Evolutionary conservation across 148 eudicot species (phyloP).

Genomic region (Persicaria tinctoria): DNA sequence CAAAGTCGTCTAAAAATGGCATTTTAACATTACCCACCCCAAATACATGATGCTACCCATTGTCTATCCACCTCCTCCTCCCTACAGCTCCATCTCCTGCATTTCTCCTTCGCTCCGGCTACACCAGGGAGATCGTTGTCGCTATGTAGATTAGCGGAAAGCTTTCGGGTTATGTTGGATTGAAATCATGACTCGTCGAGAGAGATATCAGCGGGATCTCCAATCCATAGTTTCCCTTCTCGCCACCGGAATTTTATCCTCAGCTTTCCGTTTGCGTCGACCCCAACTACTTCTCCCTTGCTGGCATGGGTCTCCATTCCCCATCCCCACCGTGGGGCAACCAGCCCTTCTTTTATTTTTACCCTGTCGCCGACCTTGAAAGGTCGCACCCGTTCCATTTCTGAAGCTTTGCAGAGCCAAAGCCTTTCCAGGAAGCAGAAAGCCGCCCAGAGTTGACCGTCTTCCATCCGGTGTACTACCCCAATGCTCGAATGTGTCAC

Average conservation of each 20-base stretch:
- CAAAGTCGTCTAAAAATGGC: not conserved
- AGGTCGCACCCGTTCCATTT: constrained; percentile 67
- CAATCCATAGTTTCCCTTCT: constrained; percentile 95
- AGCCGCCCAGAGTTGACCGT: constrained; percentile 85
- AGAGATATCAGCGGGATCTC: constrained; percentile 90
- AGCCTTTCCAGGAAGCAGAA: constrained; percentile 85
- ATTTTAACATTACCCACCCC: constrained; percentile 2
- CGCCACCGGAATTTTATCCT: constrained; percentile 91
- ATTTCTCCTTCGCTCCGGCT: not conserved
- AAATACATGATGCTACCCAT: not conserved
- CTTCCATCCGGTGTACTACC: constrained; percentile 84
- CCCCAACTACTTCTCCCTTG: constrained; percentile 89
- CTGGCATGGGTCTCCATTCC: constrained; percentile 98
- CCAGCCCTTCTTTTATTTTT: constrained; percentile 65
- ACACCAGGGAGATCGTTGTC: not conserved
- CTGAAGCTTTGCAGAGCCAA: constrained; percentile 85
- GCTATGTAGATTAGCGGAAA: not conserved
- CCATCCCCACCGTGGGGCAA: constrained; percentile 94
- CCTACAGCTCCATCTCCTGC: not conserved
- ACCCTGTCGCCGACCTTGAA: constrained; percentile 83
- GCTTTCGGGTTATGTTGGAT: not conserved
- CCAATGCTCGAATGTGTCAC: constrained; percentile 79
- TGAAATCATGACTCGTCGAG: constrained; percentile 44
- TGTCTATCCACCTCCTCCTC: not conserved
- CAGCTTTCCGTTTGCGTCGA: constrained; percentile 91